Conservation (phyloP, 148 eudicot species). For the Camellia granthamiana region DNA sequence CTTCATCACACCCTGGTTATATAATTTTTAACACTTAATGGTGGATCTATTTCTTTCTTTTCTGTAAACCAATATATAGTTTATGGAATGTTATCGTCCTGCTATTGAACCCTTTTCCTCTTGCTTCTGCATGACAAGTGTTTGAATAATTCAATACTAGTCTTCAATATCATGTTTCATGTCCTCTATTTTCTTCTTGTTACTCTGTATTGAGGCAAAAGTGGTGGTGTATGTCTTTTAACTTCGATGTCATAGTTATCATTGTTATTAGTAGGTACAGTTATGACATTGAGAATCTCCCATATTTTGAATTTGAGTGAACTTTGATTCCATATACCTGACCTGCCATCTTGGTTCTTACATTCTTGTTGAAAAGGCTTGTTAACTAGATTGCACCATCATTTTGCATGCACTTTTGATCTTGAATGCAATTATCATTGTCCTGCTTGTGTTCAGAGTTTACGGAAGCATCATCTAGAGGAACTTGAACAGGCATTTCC, state of each 20-base stretch:
- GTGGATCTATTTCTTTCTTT: too few relatives aligned
- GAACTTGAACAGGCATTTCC: slow-evolving; percentile 87
- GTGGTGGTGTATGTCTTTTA: not conserved
- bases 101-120: too few relatives aligned
- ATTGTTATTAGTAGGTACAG: not conserved
- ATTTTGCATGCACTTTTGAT: not conserved
- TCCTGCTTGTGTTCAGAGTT: slow-evolving; percentile 34
- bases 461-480: slow-evolving; percentile 70
- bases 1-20: too few relatives aligned
- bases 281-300: not conserved
- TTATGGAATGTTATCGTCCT: too few relatives aligned
- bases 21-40: too few relatives aligned
- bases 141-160: not conserved
- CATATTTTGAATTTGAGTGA: not conserved
- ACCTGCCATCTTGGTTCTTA: not conserved
- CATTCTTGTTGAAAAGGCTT: not conserved
- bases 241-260: not conserved
- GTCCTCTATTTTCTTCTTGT: too few relatives aligned
- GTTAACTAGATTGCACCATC: not conserved
- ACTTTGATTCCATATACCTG: not conserved
- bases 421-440: not conserved
- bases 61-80: too few relatives aligned
- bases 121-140: slow-evolving; percentile 3
- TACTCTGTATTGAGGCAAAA: not conserved
- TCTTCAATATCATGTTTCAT: too few relatives aligned